Base-by-base conservation (phyloP, 129 eudicot species). In the Kitagawia praeruptora region DNA sequence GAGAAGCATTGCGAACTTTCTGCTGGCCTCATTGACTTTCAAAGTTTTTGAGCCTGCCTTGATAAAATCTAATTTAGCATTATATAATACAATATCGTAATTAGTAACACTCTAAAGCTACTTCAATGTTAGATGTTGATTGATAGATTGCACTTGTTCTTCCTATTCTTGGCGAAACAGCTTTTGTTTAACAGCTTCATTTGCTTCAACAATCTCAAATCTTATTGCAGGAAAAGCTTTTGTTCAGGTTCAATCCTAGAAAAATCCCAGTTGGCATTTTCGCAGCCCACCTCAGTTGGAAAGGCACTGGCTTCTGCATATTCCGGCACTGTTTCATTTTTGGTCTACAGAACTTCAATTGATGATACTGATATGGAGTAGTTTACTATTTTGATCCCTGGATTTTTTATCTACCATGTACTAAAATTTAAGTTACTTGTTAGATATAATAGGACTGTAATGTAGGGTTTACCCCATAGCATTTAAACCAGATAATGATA, bases 271-370 rank as follows among this genome's bases (percentile, higher is more conserved):
- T 41, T 93, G 75, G 98, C 97, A 66, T 93, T 88, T 81, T 93
- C 96, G 75, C 92, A 85, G 48, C 98, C 97, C 70, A 88, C 98
- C 56, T 82, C 91, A 63, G 90, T 77, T 1, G 98, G 97, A 71
- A 91, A 82, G 88, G 91, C 93, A 34, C 80, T 91, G 88, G 92
- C 96, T 27, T 83, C 90, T 82, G 83, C 82, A 75, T 94, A 90
- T 66, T 84, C 87, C 3, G 82, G 85, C 74, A 85, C 87, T 4
- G 12, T n/a, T 27, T 90, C 97, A 41, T 88, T 90, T 81, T 84
- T 94, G 87, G 88, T 90, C 28, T 94, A 94, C 88, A 90, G 85
- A 80, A 84, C 85, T 56, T 5, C 37, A 63, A 58, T 81, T 48
- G 82, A 76, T 67, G 21, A 9, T 61, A 56, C 82, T 67, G 83